phyloP scores from a whole-genome alignment of 2,329 filamentous ascomycete genomes.

The Neofusicoccum sp. region DNA sequence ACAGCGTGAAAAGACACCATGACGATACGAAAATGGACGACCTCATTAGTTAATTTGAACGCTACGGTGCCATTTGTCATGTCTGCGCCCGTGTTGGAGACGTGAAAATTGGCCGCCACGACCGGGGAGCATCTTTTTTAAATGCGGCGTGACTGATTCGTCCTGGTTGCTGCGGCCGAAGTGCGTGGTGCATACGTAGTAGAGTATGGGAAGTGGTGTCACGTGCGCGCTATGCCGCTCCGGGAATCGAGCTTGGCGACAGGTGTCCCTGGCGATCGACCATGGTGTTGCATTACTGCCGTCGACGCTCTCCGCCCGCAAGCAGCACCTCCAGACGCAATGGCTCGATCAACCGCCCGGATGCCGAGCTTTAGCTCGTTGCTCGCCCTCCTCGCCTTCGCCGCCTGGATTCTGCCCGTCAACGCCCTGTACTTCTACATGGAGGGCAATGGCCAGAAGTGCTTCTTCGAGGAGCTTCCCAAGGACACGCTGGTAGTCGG shows the following conservation, averaged over 20 bases:
- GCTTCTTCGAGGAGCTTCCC: constrained; percentile 96
- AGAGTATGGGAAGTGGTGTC: too few species aligned
- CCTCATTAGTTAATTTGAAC: too few species aligned
- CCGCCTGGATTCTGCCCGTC: constrained; percentile 60
- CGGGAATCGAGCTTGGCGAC: constrained; percentile 13
- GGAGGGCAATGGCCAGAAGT: constrained; percentile 81
- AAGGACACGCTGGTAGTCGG: constrained; percentile 96
- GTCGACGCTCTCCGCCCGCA: neutral
- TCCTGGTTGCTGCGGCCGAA: too few species aligned
- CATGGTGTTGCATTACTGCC: constrained; percentile 8
- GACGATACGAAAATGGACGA: too few species aligned
- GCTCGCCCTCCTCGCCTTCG: constrained; percentile 63
- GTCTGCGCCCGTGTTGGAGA: too few species aligned
- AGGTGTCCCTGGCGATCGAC: constrained; percentile 16
- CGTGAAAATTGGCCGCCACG: too few species aligned
- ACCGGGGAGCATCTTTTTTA: too few species aligned
- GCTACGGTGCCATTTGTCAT: too few species aligned
- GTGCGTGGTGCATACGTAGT: too few species aligned
- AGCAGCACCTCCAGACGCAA: constrained; percentile 7
- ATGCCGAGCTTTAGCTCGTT: constrained; percentile 19
- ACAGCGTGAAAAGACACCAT: too few species aligned
- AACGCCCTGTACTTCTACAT: constrained; percentile 95
- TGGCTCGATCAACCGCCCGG: constrained; percentile 15
- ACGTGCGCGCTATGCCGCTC: constrained; percentile 15
- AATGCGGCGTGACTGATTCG: too few species aligned